Base-by-base conservation (phyloP, 1,139 yeast species). In the Lizanozyma gosingica region DNA sequence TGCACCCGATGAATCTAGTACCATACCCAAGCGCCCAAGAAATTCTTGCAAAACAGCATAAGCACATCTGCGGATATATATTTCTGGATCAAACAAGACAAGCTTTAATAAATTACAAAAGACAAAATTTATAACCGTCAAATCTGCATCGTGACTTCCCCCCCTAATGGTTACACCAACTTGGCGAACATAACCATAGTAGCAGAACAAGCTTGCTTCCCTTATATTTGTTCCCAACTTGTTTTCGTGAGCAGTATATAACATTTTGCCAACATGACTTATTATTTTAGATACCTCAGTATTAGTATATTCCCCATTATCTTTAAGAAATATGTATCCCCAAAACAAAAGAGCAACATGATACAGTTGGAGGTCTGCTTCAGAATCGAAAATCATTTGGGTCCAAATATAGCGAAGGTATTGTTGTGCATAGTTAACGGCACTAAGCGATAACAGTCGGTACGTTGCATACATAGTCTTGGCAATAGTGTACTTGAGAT, bases 351-450 rank as follows among this genome's bases (percentile, higher is more conserved):
- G 29, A 22, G 9, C 29, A 22, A 22, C 11, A 11, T 22, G 29
- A 22, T 22, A 22, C 11, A 6, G 29, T 6, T 11, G 9, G 9
- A 22, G 11, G 11, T 22, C 29, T 22, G 6, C 29, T 22, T 22
- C 11, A 22, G 29, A 11, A 22, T 22, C 11, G 11, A 22, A 11
- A 22, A 22, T 6, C 29, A 22, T 22, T 11, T 22, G 29, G 11
- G 6, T 22, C 29, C 29, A 22, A 6, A 22, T 11, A 22, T 22
- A 22, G 6, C 11, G 9, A 22, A 22, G 29, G 29, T 22, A 40
- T 45, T 67, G 72, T 2, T 56, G 54, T 41, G 62, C 66, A 43
- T 66, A 70, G 44, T 69, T 69, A 2, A 48, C 45, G 1, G 70
- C 67, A 3, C 43, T 41, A 2, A 34, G 15, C 0, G 55, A 45